phyloP scores from a whole-genome alignment of 2,329 filamentous ascomycete species.

The Cryphonectria parasitica region DNA sequence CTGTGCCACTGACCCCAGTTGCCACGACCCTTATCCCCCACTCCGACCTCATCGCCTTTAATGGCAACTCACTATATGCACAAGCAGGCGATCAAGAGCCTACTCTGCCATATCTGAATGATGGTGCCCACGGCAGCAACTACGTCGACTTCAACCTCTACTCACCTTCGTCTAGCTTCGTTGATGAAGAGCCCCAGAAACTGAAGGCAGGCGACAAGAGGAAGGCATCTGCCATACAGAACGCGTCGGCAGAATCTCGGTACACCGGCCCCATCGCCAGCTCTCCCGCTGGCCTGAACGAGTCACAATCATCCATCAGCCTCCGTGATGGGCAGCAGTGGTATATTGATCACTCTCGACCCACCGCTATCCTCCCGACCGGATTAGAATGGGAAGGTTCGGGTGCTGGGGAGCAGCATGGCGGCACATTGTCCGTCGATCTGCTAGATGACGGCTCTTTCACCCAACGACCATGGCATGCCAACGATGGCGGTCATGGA shows the following conservation, averaged over 20 bases:
- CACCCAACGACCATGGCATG: constrained; percentile 21
- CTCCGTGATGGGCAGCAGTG: constrained; percentile 16
- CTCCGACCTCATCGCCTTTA: constrained; percentile 26
- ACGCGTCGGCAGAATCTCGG: neutral
- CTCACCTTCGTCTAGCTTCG: constrained; percentile 53
- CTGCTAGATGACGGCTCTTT: neutral
- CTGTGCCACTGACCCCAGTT: constrained; percentile 26
- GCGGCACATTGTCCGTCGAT: neutral
- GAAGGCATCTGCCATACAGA: constrained; percentile 1
- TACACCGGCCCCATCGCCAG: neutral
- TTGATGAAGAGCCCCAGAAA: constrained; percentile 51
- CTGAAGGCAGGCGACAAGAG: constrained; percentile 31
- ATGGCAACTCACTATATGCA: constrained; percentile 27
- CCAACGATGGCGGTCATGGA: constrained; percentile 17
- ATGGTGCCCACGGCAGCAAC: constrained; percentile 42
- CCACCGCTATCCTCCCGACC: neutral
- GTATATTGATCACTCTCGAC: constrained; percentile 16
- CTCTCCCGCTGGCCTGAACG: neutral
- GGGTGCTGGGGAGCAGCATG: neutral
- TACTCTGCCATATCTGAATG: constrained; percentile 48
- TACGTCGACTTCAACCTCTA: constrained; percentile 62
- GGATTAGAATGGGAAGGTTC: constrained; percentile 10
- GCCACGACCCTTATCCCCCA: constrained; percentile 22
- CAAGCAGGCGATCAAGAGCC: constrained; percentile 29
- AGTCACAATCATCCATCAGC: constrained; percentile 10